phyloP scores from a whole-genome alignment of 2,329 filamentous ascomycete species.

The Phoma sp. region DNA sequence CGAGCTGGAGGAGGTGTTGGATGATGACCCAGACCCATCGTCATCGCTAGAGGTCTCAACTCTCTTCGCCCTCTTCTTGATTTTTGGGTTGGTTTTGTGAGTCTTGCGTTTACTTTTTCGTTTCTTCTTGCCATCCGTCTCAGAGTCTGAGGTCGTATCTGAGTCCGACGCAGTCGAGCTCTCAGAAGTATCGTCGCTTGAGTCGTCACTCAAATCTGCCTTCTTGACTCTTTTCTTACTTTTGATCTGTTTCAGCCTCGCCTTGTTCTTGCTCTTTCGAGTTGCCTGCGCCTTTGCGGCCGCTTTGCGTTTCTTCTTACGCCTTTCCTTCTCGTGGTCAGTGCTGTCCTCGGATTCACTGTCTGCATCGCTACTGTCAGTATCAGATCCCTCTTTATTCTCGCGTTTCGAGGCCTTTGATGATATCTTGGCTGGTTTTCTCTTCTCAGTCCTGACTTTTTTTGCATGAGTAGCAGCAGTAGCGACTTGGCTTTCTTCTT shows the following conservation, averaged over 20 bases:
- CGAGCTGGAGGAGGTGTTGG: slow-evolving; percentile 18
- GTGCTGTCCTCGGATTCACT: slow-evolving; percentile 27
- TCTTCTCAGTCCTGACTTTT: not conserved
- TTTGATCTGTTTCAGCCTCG: slow-evolving; percentile 32
- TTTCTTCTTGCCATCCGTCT: slow-evolving; percentile 8
- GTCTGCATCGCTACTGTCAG: slow-evolving; percentile 31
- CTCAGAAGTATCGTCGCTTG: slow-evolving; percentile 23
- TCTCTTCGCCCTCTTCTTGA: slow-evolving; percentile 35
- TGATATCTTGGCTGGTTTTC: slow-evolving; percentile 20
- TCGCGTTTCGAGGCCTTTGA: slow-evolving; percentile 29
- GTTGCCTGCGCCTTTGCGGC: slow-evolving; percentile 18
- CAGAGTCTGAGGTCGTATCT: slow-evolving; percentile 18
- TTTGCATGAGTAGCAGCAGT: not conserved
- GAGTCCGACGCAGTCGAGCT: slow-evolving; percentile 22
- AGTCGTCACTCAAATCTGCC: slow-evolving; percentile 26
- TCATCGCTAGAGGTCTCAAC: slow-evolving; percentile 25
- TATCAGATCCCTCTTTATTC: slow-evolving; percentile 24
- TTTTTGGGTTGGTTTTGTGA: slow-evolving; percentile 27
- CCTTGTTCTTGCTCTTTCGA: slow-evolving; percentile 30
- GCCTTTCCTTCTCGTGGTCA: slow-evolving; percentile 32
- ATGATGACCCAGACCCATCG: slow-evolving; percentile 15
- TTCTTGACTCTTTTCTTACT: slow-evolving; percentile 29
- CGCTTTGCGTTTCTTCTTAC: slow-evolving; percentile 27
- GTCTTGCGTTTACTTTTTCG: slow-evolving; percentile 23
- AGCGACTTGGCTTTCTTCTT: slow-evolving; percentile 14